Evolutionary conservation across 352 stramenopile genomes (phyloP), one percentile per base, ranked within the genome.

Genomic region (Globisporangium cederbergense): DNA sequence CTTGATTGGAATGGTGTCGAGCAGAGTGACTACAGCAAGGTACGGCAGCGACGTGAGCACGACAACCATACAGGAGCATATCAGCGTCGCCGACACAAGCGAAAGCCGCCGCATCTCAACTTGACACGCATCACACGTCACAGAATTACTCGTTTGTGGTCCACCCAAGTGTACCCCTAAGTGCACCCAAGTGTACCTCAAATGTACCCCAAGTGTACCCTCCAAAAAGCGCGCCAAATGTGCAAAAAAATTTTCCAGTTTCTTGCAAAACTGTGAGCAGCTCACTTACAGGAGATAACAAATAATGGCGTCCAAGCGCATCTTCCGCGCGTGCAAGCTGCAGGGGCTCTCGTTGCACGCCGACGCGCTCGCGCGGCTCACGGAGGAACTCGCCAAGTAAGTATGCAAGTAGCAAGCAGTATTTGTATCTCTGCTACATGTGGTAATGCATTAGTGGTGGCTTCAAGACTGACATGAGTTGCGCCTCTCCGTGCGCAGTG

Each of bases 271-370:
- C 14, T n/a, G 40, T 1, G 43, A 49, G 43, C 43, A 49, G 43
- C 43, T 49, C 43, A 14, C 25, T 28, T 28, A 2, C 25, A 45
- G 13, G 13, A 13, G 16, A 45, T 14, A 49, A 64, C 32, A 58
- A 45, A 18, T 4, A 38, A 88, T 88, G 83, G 77, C 80, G 51
- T 84, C 83, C 63, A 93, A 91, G 74, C 87, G 79, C 68, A 74
- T 95, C 66, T 83, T 94, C 58, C 87, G 87, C 42, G 83, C 78
- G 40, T 93, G 85, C 73, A 95, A 95, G 74, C 74, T 95, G 56
- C 85, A 93, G 62, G 87, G 87, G 3, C 75, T 95, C 25, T 86
- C 87, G 14, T 75, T 95, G 28, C 87, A 91, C 65, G 80, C 81
- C 4, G 80, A 93, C 58, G 85, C 85, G 25, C 65, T 95, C 43